phyloP scores from a whole-genome alignment of 345 rosid genomes.

The Sapria himalayana region DNA sequence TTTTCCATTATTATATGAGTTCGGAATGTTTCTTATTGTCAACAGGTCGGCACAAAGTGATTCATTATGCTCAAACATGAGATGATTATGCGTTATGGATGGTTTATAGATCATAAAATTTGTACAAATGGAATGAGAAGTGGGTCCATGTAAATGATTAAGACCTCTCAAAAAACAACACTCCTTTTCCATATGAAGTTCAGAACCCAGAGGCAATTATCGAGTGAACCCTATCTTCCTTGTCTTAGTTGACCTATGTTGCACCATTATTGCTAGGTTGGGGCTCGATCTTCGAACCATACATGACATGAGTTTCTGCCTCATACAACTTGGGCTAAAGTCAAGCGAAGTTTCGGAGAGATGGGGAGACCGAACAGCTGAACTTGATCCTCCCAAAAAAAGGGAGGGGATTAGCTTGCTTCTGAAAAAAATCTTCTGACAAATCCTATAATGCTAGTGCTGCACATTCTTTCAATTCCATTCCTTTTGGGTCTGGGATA shows the following conservation, averaged over 20 bases:
- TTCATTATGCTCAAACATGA: too few relatives aligned
- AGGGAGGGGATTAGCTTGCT: too few relatives aligned
- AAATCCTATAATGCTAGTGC: too few relatives aligned
- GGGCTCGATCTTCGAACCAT: constrained; percentile 2
- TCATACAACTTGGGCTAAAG: constrained; percentile 6
- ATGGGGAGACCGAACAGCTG: constrained; percentile 6
- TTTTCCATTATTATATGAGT: neutral
- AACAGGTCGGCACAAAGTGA: too few relatives aligned
- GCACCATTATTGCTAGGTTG: constrained; percentile 1
- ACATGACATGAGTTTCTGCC: constrained; percentile 9
- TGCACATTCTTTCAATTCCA: too few relatives aligned
- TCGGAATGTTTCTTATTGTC: too few relatives aligned
- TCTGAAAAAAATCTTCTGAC: too few relatives aligned
- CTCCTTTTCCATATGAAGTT: constrained; percentile 2
- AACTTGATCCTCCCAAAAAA: too few relatives aligned
- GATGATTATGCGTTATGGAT: too few relatives aligned
- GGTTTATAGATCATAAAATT: neutral
- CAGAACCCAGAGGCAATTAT: constrained; percentile 1
- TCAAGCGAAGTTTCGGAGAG: constrained; percentile 8
- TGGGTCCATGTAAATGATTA: constrained; percentile 2
- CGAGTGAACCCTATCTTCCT: neutral
- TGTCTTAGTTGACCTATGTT: constrained; percentile 2
- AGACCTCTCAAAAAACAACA: constrained; percentile 1
- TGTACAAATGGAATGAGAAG: neutral
- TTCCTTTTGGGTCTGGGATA: too few relatives aligned